Conservation (phyloP, 2,329 filamentous ascomycete species). For the Cladophialophora chaetospira region DNA sequence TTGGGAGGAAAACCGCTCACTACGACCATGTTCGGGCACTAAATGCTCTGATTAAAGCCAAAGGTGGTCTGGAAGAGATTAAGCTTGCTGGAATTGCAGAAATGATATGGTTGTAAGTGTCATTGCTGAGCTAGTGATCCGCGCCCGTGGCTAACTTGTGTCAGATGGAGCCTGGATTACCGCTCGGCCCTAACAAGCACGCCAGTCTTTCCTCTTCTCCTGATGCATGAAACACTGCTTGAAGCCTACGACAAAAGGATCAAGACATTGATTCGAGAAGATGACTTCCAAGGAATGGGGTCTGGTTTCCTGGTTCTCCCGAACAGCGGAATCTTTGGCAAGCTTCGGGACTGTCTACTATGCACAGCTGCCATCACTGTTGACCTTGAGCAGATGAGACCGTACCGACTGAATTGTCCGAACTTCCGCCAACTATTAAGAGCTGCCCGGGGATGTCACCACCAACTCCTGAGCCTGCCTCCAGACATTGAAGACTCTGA, state of each 20-base stretch:
- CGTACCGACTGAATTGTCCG: not conserved
- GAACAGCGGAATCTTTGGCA: not conserved
- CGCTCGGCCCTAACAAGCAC: not conserved
- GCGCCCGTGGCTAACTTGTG: too few species aligned
- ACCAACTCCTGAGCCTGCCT: not conserved
- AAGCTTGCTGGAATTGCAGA: slow-evolving; percentile 2
- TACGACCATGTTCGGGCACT: slow-evolving; percentile 4
- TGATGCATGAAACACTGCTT: not conserved
- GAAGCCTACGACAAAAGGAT: not conserved
- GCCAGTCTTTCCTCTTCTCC: not conserved
- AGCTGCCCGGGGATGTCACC: not conserved
- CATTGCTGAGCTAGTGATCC: not conserved
- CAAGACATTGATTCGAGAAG: not conserved
- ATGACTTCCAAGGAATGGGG: not conserved
- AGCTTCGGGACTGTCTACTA: not conserved
- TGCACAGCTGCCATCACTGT: slow-evolving; percentile 1
- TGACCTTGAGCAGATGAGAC: not conserved
- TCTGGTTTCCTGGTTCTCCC: not conserved
- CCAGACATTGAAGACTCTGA: not conserved
- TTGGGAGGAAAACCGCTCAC: slow-evolving; percentile 1
- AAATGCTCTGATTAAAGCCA: slow-evolving; percentile 3
- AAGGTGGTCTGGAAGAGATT: slow-evolving; percentile 4
- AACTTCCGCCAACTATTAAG: not conserved
- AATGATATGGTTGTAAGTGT: slow-evolving; percentile 11
- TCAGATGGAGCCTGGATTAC: slow-evolving; percentile 12